Percentiles rank a stretch among this genome's conserved stretches.
Evolutionary conservation across 2,329 filamentous ascomycete species (phyloP).

Genomic region (Beauveria asiatica): DNA sequence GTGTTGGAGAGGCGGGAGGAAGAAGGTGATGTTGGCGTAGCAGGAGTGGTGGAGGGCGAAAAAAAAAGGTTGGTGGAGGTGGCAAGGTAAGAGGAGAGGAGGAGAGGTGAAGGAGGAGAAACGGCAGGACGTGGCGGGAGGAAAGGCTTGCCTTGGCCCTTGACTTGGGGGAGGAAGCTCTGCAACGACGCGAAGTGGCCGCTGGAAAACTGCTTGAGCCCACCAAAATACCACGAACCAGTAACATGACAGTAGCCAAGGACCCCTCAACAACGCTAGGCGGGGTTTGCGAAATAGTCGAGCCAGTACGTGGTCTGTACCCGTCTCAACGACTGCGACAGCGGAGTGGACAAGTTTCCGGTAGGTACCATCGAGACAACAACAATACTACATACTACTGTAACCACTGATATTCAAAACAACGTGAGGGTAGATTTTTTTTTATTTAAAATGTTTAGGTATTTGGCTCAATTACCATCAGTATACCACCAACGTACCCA

Average conservation of each 20-base stretch:
- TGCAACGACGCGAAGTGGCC: background rate
- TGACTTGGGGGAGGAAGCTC: background rate
- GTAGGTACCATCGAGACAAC: background rate
- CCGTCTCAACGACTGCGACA: background rate
- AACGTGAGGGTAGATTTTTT: too few species aligned
- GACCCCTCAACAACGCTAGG: background rate
- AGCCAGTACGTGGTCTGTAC: background rate
- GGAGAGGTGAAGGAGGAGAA: slow-evolving; percentile 26
- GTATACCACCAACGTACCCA: too few species aligned
- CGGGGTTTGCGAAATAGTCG: background rate
- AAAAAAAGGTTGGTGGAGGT: slow-evolving; percentile 18
- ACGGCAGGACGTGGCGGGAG: slow-evolving; percentile 1
- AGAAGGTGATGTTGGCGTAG: slow-evolving; percentile 17
- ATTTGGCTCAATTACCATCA: background rate
- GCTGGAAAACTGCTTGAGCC: background rate
- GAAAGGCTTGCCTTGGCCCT: background rate
- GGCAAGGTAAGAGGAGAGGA: slow-evolving; percentile 15
- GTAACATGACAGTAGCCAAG: background rate
- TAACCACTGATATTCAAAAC: too few species aligned
- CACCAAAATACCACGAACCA: background rate
- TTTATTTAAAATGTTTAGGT: too few species aligned
- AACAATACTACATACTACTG: too few species aligned
- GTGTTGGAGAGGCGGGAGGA: slow-evolving; percentile 17
- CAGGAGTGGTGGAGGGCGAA: slow-evolving; percentile 18
- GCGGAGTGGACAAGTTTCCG: background rate